Evolutionary conservation across 208 protist species (phyloP).

Genomic region (Angomonas ambiguus): DNA sequence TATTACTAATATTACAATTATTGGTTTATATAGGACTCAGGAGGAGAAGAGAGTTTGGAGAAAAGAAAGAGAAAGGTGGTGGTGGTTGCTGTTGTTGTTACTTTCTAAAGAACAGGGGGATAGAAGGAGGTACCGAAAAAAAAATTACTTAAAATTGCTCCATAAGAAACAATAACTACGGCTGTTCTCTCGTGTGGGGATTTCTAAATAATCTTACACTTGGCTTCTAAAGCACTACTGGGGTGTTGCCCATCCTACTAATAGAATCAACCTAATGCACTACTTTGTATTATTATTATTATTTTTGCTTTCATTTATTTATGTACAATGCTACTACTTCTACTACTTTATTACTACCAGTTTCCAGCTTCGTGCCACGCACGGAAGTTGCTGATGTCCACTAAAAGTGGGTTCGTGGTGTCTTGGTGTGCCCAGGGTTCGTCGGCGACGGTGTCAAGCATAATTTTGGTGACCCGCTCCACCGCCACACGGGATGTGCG

Average conservation of each 20-base stretch:
- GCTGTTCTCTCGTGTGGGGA: neutral
- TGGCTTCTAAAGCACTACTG: neutral
- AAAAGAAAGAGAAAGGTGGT: neutral
- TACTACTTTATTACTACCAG: constrained; percentile 47
- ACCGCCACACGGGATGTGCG: constrained; percentile 46
- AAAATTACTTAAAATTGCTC: neutral
- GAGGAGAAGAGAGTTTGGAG: neutral
- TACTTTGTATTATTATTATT: neutral
- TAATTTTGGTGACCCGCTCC: constrained; percentile 85
- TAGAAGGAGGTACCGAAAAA: neutral
- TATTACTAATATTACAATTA: no score
- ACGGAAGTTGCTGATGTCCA: constrained; percentile 80
- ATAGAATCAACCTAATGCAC: neutral
- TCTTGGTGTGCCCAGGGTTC: constrained; percentile 80
- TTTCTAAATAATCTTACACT: neutral
- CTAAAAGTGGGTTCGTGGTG: constrained; percentile 60
- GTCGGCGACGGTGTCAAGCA: constrained; percentile 83
- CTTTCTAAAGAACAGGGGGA: neutral
- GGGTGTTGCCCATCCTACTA: no score
- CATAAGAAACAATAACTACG: neutral
- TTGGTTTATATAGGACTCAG: no score
- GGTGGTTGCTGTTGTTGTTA: no score
- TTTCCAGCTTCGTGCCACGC: constrained; percentile 84
- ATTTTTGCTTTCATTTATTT: neutral
- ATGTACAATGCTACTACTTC: constrained; percentile 3